These are phyloP conservation scores for Saxophila tyrrhenica DNA, from an alignment of 495 filamentous ascomycete species.

Conservation along the genomic window DNA sequence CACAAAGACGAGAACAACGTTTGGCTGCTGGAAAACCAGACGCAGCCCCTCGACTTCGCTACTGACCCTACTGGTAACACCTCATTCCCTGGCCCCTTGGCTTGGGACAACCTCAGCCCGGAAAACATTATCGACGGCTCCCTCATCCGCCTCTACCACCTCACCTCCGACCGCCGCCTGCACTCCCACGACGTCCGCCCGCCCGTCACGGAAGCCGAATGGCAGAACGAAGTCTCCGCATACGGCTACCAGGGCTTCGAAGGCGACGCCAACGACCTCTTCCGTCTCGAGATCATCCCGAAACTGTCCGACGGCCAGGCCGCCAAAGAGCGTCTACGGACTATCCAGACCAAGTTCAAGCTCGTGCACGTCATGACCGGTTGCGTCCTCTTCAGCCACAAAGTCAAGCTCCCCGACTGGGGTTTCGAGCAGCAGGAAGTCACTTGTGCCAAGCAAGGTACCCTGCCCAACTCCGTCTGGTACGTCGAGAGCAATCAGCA, in stretches of 20 bases:
- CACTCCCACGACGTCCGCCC: conserved; percentile 97
- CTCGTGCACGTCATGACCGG: conserved; percentile 95
- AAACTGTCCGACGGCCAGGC: conserved; percentile 68
- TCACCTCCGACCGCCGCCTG: conserved; percentile 70
- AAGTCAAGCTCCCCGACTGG: conserved; percentile 96
- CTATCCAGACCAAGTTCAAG: conserved; percentile 92
- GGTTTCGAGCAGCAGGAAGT: conserved; percentile 96
- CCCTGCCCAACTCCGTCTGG: conserved; percentile 92
- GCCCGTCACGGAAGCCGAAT: conserved; percentile 93
- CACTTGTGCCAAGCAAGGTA: conserved; percentile 86
- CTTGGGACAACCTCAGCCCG: conserved; percentile 67
- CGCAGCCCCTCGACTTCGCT: conserved; percentile 40
- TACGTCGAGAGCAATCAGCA: conserved; percentile 87
- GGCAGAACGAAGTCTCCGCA: conserved; percentile 96
- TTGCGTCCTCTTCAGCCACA: conserved; percentile 93
- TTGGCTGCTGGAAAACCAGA: conserved; percentile 89
- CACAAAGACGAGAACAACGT: conserved; percentile 99
- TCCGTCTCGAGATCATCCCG: conserved; percentile 89
- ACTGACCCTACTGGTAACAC: conserved; percentile 58
- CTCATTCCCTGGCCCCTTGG: conserved; percentile 63
- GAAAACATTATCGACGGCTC: conserved; percentile 68
- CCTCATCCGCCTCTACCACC: conserved; percentile 71
- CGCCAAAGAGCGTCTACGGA: conserved; percentile 76
- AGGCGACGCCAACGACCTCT: conserved; percentile 92
- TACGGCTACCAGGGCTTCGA: conserved; percentile 96